Conservation (phyloP, 1,284 basidiomycete genomes). For the Ganoderma meredithae region DNA sequence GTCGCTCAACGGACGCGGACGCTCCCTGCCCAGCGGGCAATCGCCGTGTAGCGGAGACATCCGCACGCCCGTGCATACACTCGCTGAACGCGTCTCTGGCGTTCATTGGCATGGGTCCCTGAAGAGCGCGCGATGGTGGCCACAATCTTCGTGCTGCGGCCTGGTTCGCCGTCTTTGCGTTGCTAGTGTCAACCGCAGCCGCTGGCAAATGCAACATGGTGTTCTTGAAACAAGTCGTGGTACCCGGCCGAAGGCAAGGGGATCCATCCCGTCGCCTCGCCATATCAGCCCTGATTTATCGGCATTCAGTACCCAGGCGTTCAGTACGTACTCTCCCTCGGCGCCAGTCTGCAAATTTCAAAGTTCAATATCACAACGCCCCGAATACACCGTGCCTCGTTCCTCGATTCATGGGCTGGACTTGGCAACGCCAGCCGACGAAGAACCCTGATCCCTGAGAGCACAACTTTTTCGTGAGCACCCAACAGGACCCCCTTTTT, state of each 20-base stretch:
- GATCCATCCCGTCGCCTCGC: background rate
- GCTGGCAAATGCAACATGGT: background rate
- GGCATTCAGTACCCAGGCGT: background rate
- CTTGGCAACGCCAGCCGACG: background rate
- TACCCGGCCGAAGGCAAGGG: background rate
- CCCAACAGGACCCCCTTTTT: background rate
- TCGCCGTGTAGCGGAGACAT: background rate
- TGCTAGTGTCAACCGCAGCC: background rate
- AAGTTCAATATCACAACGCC: constrained; percentile 1
- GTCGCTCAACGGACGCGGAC: background rate
- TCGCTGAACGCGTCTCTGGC: background rate
- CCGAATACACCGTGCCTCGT: background rate
- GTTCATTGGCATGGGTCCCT: background rate
- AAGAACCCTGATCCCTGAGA: background rate
- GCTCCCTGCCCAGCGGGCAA: background rate
- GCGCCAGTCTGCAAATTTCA: constrained; percentile 1
- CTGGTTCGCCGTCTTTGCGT: background rate
- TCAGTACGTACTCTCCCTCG: background rate
- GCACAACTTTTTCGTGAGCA: background rate
- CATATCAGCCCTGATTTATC: background rate
- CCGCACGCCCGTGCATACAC: background rate
- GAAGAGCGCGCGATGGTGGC: background rate
- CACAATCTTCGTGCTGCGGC: background rate
- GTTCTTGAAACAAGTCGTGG: background rate
- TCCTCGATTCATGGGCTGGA: background rate